These are phyloP conservation scores for Phytophthora pseudosyringae DNA, from an alignment of 352 stramenopile species.

Conservation along the genomic window DNA sequence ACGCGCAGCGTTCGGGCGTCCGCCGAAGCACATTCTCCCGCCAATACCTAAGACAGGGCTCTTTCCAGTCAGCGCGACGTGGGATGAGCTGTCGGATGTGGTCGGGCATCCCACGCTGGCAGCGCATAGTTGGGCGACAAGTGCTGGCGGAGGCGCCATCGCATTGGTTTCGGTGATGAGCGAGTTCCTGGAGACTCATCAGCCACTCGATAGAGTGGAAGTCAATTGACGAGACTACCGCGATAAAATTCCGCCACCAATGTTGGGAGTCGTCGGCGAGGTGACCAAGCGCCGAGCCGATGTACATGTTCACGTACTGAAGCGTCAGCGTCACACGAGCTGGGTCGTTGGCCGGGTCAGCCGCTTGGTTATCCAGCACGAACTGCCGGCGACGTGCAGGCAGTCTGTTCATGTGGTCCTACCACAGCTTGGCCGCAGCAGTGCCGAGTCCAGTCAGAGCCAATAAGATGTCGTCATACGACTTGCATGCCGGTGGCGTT, in stretches of 20 bases:
- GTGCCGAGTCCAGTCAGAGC: background rate
- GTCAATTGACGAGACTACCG: background rate
- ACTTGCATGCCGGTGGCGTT: background rate
- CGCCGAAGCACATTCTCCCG: background rate
- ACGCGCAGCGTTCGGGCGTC: constrained; percentile 6
- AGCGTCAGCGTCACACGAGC: background rate
- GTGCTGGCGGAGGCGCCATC: background rate
- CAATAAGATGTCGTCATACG: background rate
- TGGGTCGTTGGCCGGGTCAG: background rate
- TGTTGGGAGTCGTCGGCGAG: background rate
- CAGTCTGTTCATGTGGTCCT: background rate
- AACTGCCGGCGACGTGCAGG: background rate
- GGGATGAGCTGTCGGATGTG: constrained; percentile 2
- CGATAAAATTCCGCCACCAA: background rate
- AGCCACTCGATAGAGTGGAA: background rate
- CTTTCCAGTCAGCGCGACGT: constrained; percentile 1
- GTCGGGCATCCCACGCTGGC: background rate
- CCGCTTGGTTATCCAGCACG: background rate
- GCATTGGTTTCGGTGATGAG: background rate
- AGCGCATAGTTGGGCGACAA: background rate
- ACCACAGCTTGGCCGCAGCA: background rate
- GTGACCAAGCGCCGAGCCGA: background rate
- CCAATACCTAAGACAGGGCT: constrained; percentile 9
- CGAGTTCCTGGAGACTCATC: background rate
- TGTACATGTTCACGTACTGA: background rate